These are phyloP conservation scores for Epichloe typhina DNA, from an alignment of 2,329 filamentous ascomycete genomes.

Conservation along the genomic window DNA sequence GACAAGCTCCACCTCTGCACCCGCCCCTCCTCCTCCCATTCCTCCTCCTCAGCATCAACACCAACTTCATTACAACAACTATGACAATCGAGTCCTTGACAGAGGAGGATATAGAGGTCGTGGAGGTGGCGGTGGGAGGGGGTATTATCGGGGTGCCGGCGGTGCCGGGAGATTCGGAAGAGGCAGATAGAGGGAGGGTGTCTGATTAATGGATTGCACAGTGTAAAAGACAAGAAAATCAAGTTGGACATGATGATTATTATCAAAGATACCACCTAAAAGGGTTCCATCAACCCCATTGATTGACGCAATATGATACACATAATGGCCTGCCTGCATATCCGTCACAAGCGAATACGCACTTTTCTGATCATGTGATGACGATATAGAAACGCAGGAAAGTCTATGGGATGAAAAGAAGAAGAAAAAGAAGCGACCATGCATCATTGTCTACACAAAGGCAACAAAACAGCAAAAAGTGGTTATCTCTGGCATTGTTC, in stretches of 20 bases:
- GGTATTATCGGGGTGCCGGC: not conserved
- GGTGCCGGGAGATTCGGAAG: conserved; percentile 1
- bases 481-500: not conserved
- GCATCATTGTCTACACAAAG: conserved; percentile 1
- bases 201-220: not conserved
- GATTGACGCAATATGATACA: no score
- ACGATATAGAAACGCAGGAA: not conserved
- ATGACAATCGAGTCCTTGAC: conserved; percentile 16
- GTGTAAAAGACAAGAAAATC: not conserved
- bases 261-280: no score
- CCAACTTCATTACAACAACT: conserved; percentile 11
- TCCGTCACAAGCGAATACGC: not conserved
- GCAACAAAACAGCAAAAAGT: not conserved
- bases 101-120: conserved; percentile 15
- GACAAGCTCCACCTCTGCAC: conserved; percentile 11
- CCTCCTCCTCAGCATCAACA: conserved; percentile 1
- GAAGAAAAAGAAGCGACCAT: not conserved
- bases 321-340: not conserved
- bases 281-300: no score
- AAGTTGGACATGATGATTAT: not conserved
- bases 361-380: not conserved
- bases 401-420: conserved; percentile 2
- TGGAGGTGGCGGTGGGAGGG: conserved; percentile 9
- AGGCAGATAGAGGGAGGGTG: not conserved
- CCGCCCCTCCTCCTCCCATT: conserved; percentile 3